These are phyloP conservation scores for Ophiosphaerella narmari DNA, from an alignment of 2,329 filamentous ascomycete genomes.

Conservation along the genomic window DNA sequence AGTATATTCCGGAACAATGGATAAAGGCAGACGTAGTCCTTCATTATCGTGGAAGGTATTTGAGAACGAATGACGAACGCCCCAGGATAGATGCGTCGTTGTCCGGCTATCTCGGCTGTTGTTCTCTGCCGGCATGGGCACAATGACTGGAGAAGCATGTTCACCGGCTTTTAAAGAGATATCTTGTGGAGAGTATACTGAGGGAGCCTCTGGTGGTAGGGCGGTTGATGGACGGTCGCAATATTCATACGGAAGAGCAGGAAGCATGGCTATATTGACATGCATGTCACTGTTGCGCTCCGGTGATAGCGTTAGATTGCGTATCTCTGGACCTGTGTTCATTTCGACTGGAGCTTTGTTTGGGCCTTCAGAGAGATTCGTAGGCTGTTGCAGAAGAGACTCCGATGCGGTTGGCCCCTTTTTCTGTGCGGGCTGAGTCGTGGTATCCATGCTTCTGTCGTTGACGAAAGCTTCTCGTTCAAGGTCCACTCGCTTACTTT, in stretches of 20 bases:
- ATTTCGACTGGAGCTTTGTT: slow-evolving; percentile 17
- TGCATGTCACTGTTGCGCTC: slow-evolving; percentile 7
- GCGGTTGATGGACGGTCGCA: slow-evolving; percentile 16
- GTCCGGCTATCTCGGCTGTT: slow-evolving; percentile 38
- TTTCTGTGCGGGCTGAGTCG: slow-evolving; percentile 2
- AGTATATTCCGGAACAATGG: slow-evolving; percentile 30
- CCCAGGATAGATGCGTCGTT: slow-evolving; percentile 43
- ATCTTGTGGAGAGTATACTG: slow-evolving; percentile 31
- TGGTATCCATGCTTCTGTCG: neutral
- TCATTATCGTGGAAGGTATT: slow-evolving; percentile 6
- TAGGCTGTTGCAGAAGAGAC: slow-evolving; percentile 2
- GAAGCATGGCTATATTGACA: slow-evolving; percentile 1
- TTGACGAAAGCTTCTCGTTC: neutral
- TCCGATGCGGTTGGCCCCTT: neutral
- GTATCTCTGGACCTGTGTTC: slow-evolving; percentile 7
- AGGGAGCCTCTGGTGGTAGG: slow-evolving; percentile 19
- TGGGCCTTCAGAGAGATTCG: slow-evolving; percentile 13
- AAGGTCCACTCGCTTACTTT: slow-evolving; percentile 3
- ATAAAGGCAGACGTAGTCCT: slow-evolving; percentile 15
- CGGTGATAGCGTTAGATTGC: neutral
- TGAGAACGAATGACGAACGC: slow-evolving; percentile 16
- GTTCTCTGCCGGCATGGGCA: slow-evolving; percentile 12
- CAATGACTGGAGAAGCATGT: slow-evolving; percentile 17
- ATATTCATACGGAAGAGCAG: slow-evolving; percentile 12
- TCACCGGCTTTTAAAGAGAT: slow-evolving; percentile 16